phyloP scores from a whole-genome alignment of 768 basidiomycete genomes.

The Candolleomyces eurysporus region DNA sequence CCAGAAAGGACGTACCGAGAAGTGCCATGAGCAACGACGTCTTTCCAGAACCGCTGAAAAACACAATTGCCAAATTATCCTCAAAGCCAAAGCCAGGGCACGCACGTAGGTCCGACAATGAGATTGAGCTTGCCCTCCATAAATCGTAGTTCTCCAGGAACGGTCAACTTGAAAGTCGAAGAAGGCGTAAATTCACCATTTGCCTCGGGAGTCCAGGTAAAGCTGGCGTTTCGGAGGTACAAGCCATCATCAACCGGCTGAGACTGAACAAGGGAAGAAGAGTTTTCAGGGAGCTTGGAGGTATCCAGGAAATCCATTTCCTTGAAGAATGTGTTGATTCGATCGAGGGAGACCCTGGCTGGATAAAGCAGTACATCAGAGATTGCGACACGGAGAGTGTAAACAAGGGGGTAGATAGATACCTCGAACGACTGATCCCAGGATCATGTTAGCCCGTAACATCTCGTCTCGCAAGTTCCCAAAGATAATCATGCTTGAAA shows the following conservation, averaged over 20 bases:
- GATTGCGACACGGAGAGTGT: no score
- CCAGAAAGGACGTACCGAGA: slow-evolving; percentile 28
- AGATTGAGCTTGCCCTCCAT: slow-evolving; percentile 51
- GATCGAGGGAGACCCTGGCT: slow-evolving; percentile 63
- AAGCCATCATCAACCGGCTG: not conserved
- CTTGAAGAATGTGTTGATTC: slow-evolving; percentile 36
- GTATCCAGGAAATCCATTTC: slow-evolving; percentile 35
- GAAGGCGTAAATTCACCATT: slow-evolving; percentile 25
- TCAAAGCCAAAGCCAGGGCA: not conserved
- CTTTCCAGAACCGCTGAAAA: slow-evolving; percentile 47
- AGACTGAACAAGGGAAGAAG: slow-evolving; percentile 1
- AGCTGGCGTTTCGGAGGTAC: slow-evolving; percentile 44
- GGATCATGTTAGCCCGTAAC: slow-evolving; percentile 21
- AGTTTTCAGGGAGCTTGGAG: not conserved
- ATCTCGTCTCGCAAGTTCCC: slow-evolving; percentile 47
- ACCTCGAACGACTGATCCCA: slow-evolving; percentile 9
- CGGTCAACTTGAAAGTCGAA: slow-evolving; percentile 41
- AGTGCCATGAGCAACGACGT: slow-evolving; percentile 64
- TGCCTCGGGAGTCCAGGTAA: slow-evolving; percentile 49
- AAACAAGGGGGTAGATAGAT: not conserved
- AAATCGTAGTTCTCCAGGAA: slow-evolving; percentile 57
- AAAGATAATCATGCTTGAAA: slow-evolving; percentile 57
- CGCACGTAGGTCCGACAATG: slow-evolving; percentile 54
- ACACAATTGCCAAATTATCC: not conserved
- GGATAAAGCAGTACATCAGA: slow-evolving; percentile 1